Conservation (phyloP, 148 eudicot species). For the Rhododendron williamsianum region DNA sequence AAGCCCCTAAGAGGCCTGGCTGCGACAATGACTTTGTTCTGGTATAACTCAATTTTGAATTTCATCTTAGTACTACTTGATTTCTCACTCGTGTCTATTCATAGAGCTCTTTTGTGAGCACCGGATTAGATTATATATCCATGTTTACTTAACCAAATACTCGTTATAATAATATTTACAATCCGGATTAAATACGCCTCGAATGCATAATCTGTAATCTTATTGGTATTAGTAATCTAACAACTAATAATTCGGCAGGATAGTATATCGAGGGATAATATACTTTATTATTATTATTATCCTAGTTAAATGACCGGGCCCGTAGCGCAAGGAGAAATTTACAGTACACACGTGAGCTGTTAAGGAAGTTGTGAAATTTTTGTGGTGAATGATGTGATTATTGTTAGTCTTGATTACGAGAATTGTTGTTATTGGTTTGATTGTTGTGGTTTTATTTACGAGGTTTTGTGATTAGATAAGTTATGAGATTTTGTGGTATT, state of each 20-base stretch:
- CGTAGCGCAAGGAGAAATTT: not conserved
- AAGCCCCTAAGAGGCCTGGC: constrained; percentile 75
- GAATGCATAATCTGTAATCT: no score
- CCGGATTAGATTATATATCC: not conserved
- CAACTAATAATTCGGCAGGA: not conserved
- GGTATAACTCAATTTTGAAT: constrained; percentile 29
- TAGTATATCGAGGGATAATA: not conserved
- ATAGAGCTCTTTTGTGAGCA: not conserved
- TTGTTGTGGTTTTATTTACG: not conserved
- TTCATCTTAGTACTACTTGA: not conserved
- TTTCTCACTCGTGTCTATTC: not conserved
- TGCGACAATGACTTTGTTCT: constrained; percentile 84
- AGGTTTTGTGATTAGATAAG: not conserved
- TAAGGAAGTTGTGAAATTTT: not conserved
- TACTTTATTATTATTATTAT: not conserved
- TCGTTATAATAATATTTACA: not conserved
- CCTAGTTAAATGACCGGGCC: not conserved
- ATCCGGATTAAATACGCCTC: not conserved
- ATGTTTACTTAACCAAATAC: no score
- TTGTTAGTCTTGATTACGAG: not conserved
- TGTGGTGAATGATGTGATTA: not conserved
- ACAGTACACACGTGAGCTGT: not conserved
- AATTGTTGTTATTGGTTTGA: not conserved
- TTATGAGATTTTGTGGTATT: not conserved
- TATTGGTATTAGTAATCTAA: not conserved